Conservation (phyloP, 2,329 filamentous ascomycete genomes). For the Metarhizium robertsii region DNA sequence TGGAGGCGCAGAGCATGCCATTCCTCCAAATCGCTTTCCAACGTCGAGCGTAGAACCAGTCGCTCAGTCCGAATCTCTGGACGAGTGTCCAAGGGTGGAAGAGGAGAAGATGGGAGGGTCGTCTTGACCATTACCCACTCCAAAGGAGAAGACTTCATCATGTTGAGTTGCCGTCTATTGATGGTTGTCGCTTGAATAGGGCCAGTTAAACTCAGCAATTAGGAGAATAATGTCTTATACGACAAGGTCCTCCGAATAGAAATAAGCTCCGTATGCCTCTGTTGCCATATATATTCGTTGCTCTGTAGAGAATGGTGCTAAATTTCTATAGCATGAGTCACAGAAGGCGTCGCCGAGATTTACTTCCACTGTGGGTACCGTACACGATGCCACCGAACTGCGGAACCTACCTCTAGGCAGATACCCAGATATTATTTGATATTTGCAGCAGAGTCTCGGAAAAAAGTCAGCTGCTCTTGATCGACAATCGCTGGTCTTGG, state of each 20-base stretch:
- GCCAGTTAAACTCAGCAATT: no score
- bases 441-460: no score
- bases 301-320: not conserved
- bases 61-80: constrained; percentile 38
- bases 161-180: not conserved
- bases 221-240: no score
- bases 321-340: not conserved
- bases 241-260: no score
- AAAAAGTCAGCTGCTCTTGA: no score
- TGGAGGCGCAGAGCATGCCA: constrained; percentile 45
- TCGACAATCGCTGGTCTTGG: no score
- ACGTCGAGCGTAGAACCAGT: constrained; percentile 43
- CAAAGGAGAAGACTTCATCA: constrained; percentile 9
- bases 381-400: not conserved
- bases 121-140: constrained; percentile 35
- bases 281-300: not conserved
- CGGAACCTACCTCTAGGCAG: no score
- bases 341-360: not conserved
- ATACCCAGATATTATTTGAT: not conserved
- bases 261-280: no score
- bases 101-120: constrained; percentile 32
- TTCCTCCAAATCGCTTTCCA: constrained; percentile 37
- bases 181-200: no score
- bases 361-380: not conserved
- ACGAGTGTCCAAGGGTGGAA: constrained; percentile 30